Base-by-base conservation (phyloP, 2,329 filamentous ascomycete genomes). In the Aspergillus amoenus region DNA sequence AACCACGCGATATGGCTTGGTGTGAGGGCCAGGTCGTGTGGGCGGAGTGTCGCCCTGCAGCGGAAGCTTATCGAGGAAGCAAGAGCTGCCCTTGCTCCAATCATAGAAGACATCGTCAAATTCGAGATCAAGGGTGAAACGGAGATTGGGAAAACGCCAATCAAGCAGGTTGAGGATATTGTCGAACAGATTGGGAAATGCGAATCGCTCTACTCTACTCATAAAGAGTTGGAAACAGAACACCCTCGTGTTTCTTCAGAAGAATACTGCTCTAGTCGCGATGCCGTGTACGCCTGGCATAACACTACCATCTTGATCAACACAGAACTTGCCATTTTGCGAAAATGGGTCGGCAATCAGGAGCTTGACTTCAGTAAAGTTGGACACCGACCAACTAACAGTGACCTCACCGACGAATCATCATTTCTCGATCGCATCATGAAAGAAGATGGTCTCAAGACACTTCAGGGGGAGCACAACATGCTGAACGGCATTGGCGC, bases 231-330 rank as follows among this genome's bases (percentile, higher is more conserved):
- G 59, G 85, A 89, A 61, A 75, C 80, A 3, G 89, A 88, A 21
- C 89, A 97, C 71, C 89, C 91, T 22, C 79, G 88, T 41, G 90
- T 91, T 52, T 87, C 85, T 27, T 95, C 92, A 1, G 81, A 85
- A 30, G 83, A 87, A 30, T 99, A 93, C 76, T 82, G 84, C 60
- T 88, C 93, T 60, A 91, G 91, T 27, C 94, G 89, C 68, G 90
- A 96, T 70, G 89, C 93, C 48, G 88, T 99, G 63, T 86, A 96
- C 60, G 88, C 93, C 3, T 99, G 94, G 94, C 89, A 96, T 80
- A 99, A 97, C 75, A 97, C 93, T 51, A 97, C 93, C 32, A 88
- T 93, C 70, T 86, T 96, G 70, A 97, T 99, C 81, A 96, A 95
- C 73, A 96, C 91, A 2, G 91, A 99, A 73, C 84, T 99, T 58